These are phyloP conservation scores for Perkinsus chesapeaki DNA, from an alignment of 169 alveolate species.

Conservation along the genomic window DNA sequence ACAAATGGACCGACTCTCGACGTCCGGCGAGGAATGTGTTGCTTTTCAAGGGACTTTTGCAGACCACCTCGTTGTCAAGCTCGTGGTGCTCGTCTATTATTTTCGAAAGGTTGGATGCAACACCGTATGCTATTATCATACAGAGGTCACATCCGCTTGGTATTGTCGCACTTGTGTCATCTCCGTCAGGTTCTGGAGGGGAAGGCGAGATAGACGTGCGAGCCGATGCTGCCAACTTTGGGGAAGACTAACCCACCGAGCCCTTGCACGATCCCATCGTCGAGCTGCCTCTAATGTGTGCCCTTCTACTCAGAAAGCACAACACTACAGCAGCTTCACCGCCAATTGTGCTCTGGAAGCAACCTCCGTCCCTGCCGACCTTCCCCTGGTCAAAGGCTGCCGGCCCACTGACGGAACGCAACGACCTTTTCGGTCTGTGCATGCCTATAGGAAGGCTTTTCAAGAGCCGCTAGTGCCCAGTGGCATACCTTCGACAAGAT, in stretches of 20 bases:
- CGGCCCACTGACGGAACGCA: background rate
- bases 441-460: background rate
- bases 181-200: background rate
- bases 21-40: background rate
- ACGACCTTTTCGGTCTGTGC: background rate
- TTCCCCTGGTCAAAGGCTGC: background rate
- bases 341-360: background rate
- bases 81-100: background rate
- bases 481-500: background rate
- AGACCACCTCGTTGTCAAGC: background rate
- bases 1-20: background rate
- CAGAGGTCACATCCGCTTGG: background rate
- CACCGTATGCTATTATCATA: background rate
- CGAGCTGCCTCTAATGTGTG: background rate
- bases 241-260: background rate
- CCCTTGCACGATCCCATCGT: too few relatives aligned
- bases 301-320: background rate
- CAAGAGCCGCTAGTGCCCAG: background rate
- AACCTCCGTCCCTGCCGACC: background rate
- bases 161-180: background rate
- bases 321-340: background rate
- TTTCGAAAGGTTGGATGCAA: background rate
- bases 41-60: background rate
- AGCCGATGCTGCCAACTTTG: background rate
- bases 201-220: background rate